Evolutionary conservation across 164 flowering plant genomes (phyloP), one percentile per base, ranked within the genome.

Genomic region (Tetracentron sinense): DNA sequence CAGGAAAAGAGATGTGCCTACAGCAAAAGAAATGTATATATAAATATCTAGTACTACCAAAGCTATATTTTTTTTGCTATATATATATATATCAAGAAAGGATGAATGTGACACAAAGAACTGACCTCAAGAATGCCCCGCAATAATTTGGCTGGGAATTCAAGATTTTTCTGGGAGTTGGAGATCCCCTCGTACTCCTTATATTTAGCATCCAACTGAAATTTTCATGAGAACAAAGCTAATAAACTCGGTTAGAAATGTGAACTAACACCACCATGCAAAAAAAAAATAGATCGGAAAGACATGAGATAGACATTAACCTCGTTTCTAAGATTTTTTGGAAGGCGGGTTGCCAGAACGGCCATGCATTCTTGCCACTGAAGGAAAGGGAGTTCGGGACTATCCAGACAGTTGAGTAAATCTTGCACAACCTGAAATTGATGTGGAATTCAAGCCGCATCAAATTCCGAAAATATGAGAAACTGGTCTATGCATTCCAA

Each of bases 281-380:
- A 19, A 42, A 29, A n/a, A n/a, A n/a, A 50, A 58, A 3, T 2
- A 53, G n/a, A 48, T 26, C 35, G 51, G 20, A 44, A 65, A 63
- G 11, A 27, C 17, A n/a, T 27, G 57, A n/a, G 48, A 69, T 46
- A 20, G n/a, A 35, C 16, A 57, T 58, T 66, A 56, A 92, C 99
- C 83, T 85, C 89, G 67, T 66, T 69, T 78, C 78, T 81, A 11
- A 95, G 96, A 56, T 87, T 85, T 78, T 92, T 95, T 33, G 97
- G 97, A 67, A 95, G 95, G 29, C 99, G 91, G 49, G 85, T 86
- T 57, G 96, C 92, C 54, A 95, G 77, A 66, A 95, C 99, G 55
- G 99, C 78, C 76, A 90, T 72, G 80, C 83, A 83, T 74, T 95
- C 99, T 90, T 95, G 99, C 99, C 99, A 95, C 72, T 92, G 99